These are phyloP conservation scores for Podospora pseudopauciseta DNA, from an alignment of 495 filamentous ascomycete species.

Conservation along the genomic window DNA sequence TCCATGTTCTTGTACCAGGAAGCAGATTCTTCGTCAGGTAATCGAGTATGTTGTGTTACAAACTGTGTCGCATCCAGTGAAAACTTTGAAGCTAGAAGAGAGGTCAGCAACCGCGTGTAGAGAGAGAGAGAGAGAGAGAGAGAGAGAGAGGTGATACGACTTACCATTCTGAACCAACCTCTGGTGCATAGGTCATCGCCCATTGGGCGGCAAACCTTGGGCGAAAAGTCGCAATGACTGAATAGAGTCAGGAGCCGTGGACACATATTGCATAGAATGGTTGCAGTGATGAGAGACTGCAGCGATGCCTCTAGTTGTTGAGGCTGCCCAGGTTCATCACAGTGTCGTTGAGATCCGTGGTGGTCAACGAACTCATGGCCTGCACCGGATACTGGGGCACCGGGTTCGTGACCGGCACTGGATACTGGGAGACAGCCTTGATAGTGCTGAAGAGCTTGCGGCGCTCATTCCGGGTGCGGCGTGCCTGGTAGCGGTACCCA, in stretches of 20 bases:
- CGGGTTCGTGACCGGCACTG: neutral
- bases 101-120: neutral
- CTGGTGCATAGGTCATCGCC: neutral
- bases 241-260: neutral
- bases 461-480: conserved; percentile 1
- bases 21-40: neutral
- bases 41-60: neutral
- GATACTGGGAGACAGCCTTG: neutral
- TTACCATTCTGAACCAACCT: neutral
- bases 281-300: neutral
- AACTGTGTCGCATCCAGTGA: neutral
- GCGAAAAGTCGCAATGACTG: neutral
- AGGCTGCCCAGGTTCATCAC: neutral
- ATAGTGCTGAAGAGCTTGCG: neutral
- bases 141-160: neutral
- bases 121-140: neutral
- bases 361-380: neutral
- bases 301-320: neutral
- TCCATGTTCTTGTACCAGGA: neutral
- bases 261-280: neutral
- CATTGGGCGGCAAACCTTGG: neutral
- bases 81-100: neutral
- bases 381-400: neutral
- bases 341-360: neutral
- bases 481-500: conserved; percentile 17